phyloP scores from a whole-genome alignment of 371 early-diverging fungal genomes.

The Scutellospora calospora region DNA sequence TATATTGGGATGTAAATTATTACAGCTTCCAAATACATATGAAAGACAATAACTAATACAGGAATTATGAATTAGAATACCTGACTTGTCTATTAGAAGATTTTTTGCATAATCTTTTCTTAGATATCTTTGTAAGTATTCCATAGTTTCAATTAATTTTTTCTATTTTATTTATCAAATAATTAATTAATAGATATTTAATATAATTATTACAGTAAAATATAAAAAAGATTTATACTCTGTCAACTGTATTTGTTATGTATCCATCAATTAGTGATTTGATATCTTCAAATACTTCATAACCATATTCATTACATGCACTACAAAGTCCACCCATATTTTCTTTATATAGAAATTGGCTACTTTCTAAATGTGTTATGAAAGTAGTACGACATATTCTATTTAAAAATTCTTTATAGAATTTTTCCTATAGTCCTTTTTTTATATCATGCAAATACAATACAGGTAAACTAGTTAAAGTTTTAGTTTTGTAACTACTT shows the following conservation, averaged over 20 bases:
- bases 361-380: not conserved
- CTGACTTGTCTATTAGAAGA: not conserved
- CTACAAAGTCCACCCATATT: slow-evolving; percentile 10
- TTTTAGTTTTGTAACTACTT: slow-evolving; percentile 5
- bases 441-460: slow-evolving; percentile 9
- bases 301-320: not conserved
- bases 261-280: not conserved
- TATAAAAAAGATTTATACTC: not conserved
- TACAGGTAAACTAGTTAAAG: not conserved
- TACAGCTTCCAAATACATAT: not conserved
- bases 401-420: not conserved
- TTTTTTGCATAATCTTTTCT: not conserved
- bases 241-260: not conserved
- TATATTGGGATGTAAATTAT: not conserved
- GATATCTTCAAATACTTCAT: not conserved
- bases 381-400: not conserved
- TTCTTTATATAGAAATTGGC: not conserved
- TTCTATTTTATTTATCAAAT: not conserved
- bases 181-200: too few species aligned
- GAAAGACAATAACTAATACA: not conserved
- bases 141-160: not conserved
- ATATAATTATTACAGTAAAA: not conserved
- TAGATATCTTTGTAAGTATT: not conserved
- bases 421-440: not conserved
- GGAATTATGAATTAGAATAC: not conserved